These are phyloP conservation scores for Microcyclospora pomicola DNA, from an alignment of 2,329 filamentous ascomycete genomes.

Conservation along the genomic window DNA sequence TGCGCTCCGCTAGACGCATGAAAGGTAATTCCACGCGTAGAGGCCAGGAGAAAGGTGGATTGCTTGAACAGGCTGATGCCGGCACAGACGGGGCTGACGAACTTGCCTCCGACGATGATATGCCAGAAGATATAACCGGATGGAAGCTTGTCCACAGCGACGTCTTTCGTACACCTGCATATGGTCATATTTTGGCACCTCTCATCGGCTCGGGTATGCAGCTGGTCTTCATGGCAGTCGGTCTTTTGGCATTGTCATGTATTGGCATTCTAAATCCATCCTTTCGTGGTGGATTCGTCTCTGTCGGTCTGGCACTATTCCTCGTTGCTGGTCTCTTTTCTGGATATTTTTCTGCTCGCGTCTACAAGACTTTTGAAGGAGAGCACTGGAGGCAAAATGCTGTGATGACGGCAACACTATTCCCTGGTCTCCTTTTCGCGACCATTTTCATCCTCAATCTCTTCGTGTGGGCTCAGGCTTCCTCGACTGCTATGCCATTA, in stretches of 20 bases:
- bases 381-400: conserved; percentile 63
- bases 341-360: conserved; percentile 70
- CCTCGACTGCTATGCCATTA: conserved; percentile 75
- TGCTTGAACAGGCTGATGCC: conserved; percentile 25
- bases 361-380: conserved; percentile 75
- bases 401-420: conserved; percentile 56
- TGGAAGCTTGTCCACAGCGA: conserved; percentile 87
- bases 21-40: conserved; percentile 31
- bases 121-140: conserved; percentile 65
- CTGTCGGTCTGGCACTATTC: conserved; percentile 69
- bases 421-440: conserved; percentile 64
- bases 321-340: conserved; percentile 73
- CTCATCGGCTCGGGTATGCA: conserved; percentile 78
- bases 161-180: conserved; percentile 62
- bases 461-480: conserved; percentile 82
- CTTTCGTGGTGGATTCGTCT: conserved; percentile 81
- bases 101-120: conserved; percentile 50
- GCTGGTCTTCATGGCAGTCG: conserved; percentile 65
- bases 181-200: conserved; percentile 62
- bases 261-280: conserved; percentile 71
- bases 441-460: conserved; percentile 70
- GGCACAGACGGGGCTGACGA: conserved; percentile 32
- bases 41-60: conserved; percentile 37
- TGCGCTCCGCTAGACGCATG: conserved; percentile 36
- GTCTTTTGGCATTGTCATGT: conserved; percentile 46